Evolutionary conservation across 495 filamentous ascomycete species (phyloP).

Genomic region (Neurospora intermedia): DNA sequence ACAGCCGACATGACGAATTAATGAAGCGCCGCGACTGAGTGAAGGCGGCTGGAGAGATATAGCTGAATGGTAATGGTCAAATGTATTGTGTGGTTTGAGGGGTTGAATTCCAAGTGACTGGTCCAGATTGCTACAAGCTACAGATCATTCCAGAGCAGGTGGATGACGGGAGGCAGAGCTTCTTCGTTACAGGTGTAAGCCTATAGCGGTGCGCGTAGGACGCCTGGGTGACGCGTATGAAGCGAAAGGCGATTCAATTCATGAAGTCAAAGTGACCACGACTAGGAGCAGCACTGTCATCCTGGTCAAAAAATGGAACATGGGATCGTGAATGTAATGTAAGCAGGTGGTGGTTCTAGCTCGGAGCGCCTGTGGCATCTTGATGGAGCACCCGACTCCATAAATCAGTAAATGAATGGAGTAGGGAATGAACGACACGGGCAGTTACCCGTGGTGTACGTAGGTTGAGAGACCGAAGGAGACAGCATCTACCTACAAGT

Average conservation of each 20-base stretch:
- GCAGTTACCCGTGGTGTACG: not conserved
- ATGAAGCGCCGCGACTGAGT: not conserved
- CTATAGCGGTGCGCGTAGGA: not conserved
- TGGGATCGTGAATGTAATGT: not conserved
- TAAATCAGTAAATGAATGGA: not conserved
- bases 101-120: not conserved
- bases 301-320: not conserved
- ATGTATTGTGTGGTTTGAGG: not conserved
- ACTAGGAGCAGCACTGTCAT: not conserved
- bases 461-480: not conserved
- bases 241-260: not conserved
- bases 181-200: not conserved
- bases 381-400: not conserved
- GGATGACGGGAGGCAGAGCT: not conserved
- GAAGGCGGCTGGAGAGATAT: not conserved
- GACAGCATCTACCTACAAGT: not conserved
- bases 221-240: not conserved
- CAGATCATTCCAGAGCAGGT: not conserved
- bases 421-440: not conserved
- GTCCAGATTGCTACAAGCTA: not conserved
- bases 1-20: not conserved
- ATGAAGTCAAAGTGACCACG: not conserved
- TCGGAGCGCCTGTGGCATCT: not conserved
- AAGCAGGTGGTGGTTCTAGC: not conserved
- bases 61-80: not conserved